Base-by-base conservation (phyloP, 2,329 filamentous ascomycete species). In the Trichoderma koningiopsis region DNA sequence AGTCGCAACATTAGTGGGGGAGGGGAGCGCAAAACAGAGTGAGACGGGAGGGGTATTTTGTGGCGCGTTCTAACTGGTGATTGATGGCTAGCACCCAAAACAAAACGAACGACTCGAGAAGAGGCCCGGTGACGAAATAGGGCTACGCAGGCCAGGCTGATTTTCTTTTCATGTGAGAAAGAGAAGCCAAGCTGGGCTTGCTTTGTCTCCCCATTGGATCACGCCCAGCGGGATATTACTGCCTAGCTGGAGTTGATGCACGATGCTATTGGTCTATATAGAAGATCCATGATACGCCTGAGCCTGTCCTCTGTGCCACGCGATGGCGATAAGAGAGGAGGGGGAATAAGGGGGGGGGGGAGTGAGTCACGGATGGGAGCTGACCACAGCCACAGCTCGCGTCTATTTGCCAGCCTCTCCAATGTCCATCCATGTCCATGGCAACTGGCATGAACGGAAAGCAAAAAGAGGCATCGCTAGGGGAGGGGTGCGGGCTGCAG, bases 351-450 rank as follows among this genome's bases (percentile, higher is more conserved):
- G 43, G 64, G 56, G 47, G 56, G 47, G 55, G 47, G 24, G 29
- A 19, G 59, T 68, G 66, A 68, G 66, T 68, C 66, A 68, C 58
- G 59, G 49, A 62, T 43, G 57, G 47, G 58, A 62, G 66, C 56
- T 68, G 65, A 61, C 57, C 56, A 68, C 56, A 68, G 65, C 57
- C 65, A 68, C 65, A 61, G 56, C 47, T 61, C 65, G 55, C 56
- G 57, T 55, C 10, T 31, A 68, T 68, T 59, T 66, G 40, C 55
- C 63, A 66, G 63, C 24, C 37, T 58, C 55, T 43, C 5, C 57
- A 35, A 59, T 16, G 19, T 22, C 24, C 14, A 31, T 24, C 61
- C 61, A 64, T 64, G 61, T 27, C 61, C 43, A 56, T 64, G 62
- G 53, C 62, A 57, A 65, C 52, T 29, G 43, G 40, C 57, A 59